Evolutionary conservation across 2,329 filamentous ascomycete species (phyloP), one percentile per base, ranked within the genome.

Genomic region (Neonectria ditissima): DNA sequence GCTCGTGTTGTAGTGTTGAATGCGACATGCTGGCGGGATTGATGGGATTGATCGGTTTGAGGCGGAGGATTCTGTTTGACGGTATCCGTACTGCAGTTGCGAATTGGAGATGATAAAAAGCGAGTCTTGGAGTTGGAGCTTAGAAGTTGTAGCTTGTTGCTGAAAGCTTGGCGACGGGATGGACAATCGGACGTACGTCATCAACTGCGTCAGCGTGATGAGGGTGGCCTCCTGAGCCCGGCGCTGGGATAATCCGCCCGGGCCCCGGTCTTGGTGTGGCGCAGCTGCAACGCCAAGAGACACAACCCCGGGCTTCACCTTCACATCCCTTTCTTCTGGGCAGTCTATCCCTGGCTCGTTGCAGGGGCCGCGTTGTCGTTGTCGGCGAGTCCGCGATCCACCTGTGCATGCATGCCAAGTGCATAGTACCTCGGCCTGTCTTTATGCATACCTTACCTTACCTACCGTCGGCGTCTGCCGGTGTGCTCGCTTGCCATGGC

Each of bases 151-250:
- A 22, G 41, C 18, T 44, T 20, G 41, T 16, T 20, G 45, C 16
- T 24, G 24, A n/a, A n/a, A n/a, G n/a, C n/a, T n/a, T n/a, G n/a
- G n/a, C n/a, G n/a, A n/a, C n/a, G n/a, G n/a, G n/a, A n/a, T n/a
- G n/a, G n/a, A n/a, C n/a, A n/a, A n/a, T n/a, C n/a, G n/a, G 26
- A 48, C 45, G 45, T 48, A 48, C 45, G 26, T 48, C 24, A 30
- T 30, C 28, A 28, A 48, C 34, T 4, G 45, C 8, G 11, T 10
- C 14, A n/a, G 2, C 26, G 9, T 26, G 14, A 30, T 48, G 9
- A n/a, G 28, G n/a, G 24, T 30, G 45, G 45, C 24, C 24, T 48
- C 45, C n/a, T 6, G 16, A n/a, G 24, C n/a, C 28, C 24, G 45
- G 45, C 5, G 5, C 10, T 11, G 45, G 20, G 26, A 30, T 48